Base-by-base conservation (phyloP, 2,329 filamentous ascomycete genomes). In the Apiospora pterosperma region DNA sequence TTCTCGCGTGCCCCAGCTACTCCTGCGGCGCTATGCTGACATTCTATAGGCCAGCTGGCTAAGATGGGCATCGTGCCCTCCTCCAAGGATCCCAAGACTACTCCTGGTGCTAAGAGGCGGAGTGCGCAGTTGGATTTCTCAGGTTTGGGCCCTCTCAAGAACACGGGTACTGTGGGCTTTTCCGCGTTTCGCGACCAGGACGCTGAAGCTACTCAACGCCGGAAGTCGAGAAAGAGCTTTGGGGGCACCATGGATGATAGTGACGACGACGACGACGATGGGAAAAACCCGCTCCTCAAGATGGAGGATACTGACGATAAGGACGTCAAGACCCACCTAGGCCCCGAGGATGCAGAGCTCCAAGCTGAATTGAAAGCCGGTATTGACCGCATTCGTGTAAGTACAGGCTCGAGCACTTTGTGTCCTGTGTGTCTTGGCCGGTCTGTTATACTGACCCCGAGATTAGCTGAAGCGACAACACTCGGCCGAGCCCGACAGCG, bases 31-130 rank as follows among this genome's bases (percentile, higher is more conserved):
- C 48, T 11, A 52, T 11, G 16, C 72, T 76, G 69, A 73, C 63
- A 28, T 36, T 65, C 5, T 62, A 31, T 69, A 97, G 93, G 93
- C 62, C 96, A 99, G 89, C 83, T 99, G 61, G 90, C 94, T 74
- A 99, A 98, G 79, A 97, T 99, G 90, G 95, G 95, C 41, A 92
- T 99, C 41, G 79, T 97, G 36, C 85, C 89, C 52, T 84, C 89
- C 10, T 77, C 87, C 5, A 95, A 93, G 75, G 78, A 84, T 16
- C 80, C 87, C 25, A 87, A 90, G 64, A 86, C 87, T 0, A 83
- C 88, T 0, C 82, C 82, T 42, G 83, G 85, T 8, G 78, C 80
- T n/a, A 96, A 96, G 78, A 86, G 94, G 71, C 90, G 93, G 71
- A 96, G 93, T 4, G 85, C 90, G 8, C 91, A 93, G 70, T 85